phyloP scores from a whole-genome alignment of 768 basidiomycete genomes.

The Boletales sp. region DNA sequence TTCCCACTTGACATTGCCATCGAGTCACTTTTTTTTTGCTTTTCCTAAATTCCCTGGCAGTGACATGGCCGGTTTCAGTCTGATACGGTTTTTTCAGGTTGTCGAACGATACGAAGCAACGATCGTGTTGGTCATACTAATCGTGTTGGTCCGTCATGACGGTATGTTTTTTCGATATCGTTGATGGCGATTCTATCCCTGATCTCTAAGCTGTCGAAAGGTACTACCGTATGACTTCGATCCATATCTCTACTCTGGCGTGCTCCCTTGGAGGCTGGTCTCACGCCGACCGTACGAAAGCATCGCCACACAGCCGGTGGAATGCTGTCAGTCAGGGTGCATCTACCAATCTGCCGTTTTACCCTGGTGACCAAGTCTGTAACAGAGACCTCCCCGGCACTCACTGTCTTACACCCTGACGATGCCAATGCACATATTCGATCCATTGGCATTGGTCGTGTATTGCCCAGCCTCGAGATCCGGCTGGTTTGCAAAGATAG shows the following conservation, averaged over 20 bases:
- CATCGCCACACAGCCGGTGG: constrained; percentile 42
- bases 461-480: constrained; percentile 75
- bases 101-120: constrained; percentile 67
- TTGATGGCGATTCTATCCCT: too few species aligned
- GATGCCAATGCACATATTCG: constrained; percentile 52
- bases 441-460: constrained; percentile 60
- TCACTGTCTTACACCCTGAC: constrained; percentile 49
- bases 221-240: constrained; percentile 61
- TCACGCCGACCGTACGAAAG: constrained; percentile 47
- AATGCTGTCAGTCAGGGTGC: constrained; percentile 49
- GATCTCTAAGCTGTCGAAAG: constrained; percentile 58
- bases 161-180: constrained; percentile 31
- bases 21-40: constrained; percentile 59
- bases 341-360: background rate
- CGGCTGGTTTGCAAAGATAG: constrained; percentile 65
- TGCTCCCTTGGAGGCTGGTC: constrained; percentile 68
- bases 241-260: constrained; percentile 66
- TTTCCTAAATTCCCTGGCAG: constrained; percentile 43
- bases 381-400: constrained; percentile 79
- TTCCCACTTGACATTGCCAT: constrained; percentile 53
- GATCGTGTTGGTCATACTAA: constrained; percentile 64
- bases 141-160: constrained; percentile 76
- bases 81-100: constrained; percentile 57
- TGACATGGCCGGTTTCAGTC: constrained; percentile 68
- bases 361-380: too few species aligned